Evolutionary conservation across 345 rosid species (phyloP).

Genomic region (Populus ilicifolia): DNA sequence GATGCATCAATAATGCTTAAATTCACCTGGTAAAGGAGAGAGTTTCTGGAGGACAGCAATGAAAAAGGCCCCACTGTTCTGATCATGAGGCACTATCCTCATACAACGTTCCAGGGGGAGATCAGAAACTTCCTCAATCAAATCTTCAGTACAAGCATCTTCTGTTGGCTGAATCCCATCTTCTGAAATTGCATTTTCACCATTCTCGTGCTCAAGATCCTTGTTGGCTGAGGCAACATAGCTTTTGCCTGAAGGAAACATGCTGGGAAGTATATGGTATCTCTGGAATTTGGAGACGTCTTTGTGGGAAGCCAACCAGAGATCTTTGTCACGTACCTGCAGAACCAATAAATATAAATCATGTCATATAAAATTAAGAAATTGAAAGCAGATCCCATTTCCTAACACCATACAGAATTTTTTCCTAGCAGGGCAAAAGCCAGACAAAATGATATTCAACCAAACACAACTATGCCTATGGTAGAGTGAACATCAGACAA

Average conservation of each 20-base stretch:
- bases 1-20: neutral
- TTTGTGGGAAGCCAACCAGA: constrained; percentile 71
- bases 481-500: neutral
- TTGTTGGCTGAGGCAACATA: constrained; percentile 23
- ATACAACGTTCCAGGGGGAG: constrained; percentile 81
- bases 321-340: constrained; percentile 67
- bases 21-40: constrained; percentile 67
- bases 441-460: neutral
- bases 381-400: neutral
- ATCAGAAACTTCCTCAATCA: constrained; percentile 57
- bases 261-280: constrained; percentile 55
- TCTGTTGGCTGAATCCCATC: constrained; percentile 22
- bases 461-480: neutral
- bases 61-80: constrained; percentile 91
- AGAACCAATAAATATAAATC: neutral
- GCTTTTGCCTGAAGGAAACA: constrained; percentile 77
- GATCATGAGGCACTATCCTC: constrained; percentile 95
- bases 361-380: neutral
- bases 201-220: constrained; percentile 30
- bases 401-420: neutral
- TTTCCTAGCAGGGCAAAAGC: neutral
- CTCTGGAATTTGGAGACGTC: constrained; percentile 50
- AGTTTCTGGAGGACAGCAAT: constrained; percentile 76
- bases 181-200: constrained; percentile 25
- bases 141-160: constrained; percentile 29